Evolutionary conservation across 345 rosid species (phyloP), one percentile per base, ranked within the genome.

Genomic region (Lumnitzera racemosa): DNA sequence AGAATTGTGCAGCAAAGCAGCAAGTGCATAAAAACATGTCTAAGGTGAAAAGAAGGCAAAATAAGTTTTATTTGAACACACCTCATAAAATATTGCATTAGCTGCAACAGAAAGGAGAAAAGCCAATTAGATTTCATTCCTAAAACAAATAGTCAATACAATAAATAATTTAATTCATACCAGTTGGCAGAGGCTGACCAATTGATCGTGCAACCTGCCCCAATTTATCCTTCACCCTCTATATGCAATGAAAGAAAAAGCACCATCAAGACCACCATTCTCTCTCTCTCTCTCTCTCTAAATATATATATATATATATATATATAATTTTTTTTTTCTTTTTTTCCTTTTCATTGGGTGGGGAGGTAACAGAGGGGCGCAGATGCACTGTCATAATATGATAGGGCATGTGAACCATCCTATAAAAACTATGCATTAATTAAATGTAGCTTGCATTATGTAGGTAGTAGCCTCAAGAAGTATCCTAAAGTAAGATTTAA

Each of bases 41-140:
- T 62, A n/a, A 41, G n/a, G 64, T 13, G 58, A 31, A 54, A 71
- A 49, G 24, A 0, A 41, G 62, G 57, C 47, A 59, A 74, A 51
- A 61, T 27, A 27, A 27, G 31, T 27, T 57, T 63, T 51, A 57
- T 47, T 47, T 11, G 61, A 29, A 57, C 72, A 48, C 55, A 89
- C 99, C 99, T 87, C 87, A 73, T 80, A 90, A 78, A 76, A 85
- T 72, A 83, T 67, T 13, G 67, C 62, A 70, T 75, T 95, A 62
- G 73, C 96, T 87, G 97, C 78, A 86, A 71, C 63, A 58, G 47
- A 15, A 47, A 55, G 56, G 67, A 23, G 59, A 61, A 50, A 41
- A 31, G 56, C 25, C 24, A 47, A 57, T 46, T 27, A 46, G 16
- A 16, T 36, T 49, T 55, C 7, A 48, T 47, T 29, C 16, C 24